Conservation (phyloP, 768 basidiomycete genomes). For the Termitomyces sp. region DNA sequence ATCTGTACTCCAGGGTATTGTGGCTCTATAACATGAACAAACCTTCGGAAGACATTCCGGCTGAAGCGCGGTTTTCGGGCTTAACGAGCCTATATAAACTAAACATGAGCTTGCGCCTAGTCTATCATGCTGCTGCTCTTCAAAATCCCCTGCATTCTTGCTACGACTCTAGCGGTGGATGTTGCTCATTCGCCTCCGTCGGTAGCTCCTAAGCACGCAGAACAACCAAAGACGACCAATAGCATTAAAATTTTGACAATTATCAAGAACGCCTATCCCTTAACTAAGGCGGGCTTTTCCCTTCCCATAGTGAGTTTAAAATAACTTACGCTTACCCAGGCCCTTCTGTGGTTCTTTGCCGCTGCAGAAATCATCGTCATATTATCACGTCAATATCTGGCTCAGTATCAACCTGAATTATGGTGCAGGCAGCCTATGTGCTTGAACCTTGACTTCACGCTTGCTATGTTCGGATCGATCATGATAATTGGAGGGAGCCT, state of each 20-base stretch:
- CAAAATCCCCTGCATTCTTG: not conserved
- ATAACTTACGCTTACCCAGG: not conserved
- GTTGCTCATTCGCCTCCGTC: not conserved
- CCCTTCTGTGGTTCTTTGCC: not conserved
- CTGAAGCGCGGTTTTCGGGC: no score
- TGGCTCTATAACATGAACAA: no score
- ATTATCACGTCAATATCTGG: not conserved
- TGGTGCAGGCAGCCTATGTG: not conserved
- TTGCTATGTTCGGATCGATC: slow-evolving; percentile 28
- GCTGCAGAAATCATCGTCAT: not conserved
- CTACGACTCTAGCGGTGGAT: not conserved
- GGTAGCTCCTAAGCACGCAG: not conserved
- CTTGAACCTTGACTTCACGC: slow-evolving; percentile 14
- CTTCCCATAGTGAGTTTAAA: no score
- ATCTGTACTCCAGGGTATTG: no score
- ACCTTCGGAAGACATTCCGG: no score
- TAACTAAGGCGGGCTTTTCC: not conserved
- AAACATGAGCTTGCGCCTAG: no score
- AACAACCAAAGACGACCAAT: not conserved
- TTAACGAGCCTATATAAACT: no score
- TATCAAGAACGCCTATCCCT: not conserved
- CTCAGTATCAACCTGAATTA: not conserved
- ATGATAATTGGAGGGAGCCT: slow-evolving; percentile 25
- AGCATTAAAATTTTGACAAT: not conserved
- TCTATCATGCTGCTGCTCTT: not conserved